phyloP scores from a whole-genome alignment of 2,329 filamentous ascomycete species.

The Sordariomycetes sp. region DNA sequence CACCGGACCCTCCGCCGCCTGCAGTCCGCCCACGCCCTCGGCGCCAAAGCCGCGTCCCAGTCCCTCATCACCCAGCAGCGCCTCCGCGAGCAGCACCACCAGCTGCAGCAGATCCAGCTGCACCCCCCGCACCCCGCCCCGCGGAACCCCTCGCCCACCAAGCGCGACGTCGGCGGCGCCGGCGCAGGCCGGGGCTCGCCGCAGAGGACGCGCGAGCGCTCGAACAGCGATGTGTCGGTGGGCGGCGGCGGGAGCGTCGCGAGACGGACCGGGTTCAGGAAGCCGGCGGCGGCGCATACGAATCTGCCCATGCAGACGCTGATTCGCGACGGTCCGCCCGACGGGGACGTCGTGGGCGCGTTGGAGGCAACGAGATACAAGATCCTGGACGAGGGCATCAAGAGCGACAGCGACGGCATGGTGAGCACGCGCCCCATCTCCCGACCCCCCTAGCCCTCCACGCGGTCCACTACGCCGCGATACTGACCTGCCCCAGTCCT shows the following conservation, averaged over 20 bases:
- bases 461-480: not conserved
- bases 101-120: constrained; percentile 17
- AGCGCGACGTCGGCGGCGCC: constrained; percentile 15
- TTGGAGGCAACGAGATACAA: constrained; percentile 61
- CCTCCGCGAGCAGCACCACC: constrained; percentile 28
- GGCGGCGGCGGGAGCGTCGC: constrained; percentile 2
- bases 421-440: constrained; percentile 26
- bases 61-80: constrained; percentile 52
- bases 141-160: constrained; percentile 18
- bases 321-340: constrained; percentile 66
- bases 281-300: constrained; percentile 34
- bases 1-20: constrained; percentile 58
- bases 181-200: constrained; percentile 24
- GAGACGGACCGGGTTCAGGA: constrained; percentile 8
- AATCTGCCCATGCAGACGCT: constrained; percentile 57
- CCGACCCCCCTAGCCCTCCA: not conserved
- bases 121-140: constrained; percentile 11
- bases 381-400: constrained; percentile 63
- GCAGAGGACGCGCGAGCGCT: constrained; percentile 39
- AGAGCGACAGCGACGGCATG: constrained; percentile 71
- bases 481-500: constrained; percentile 48
- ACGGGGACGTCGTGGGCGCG: constrained; percentile 52
- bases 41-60: constrained; percentile 35
- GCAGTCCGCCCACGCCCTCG: constrained; percentile 61
- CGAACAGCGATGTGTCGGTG: constrained; percentile 57